Conservation (phyloP, 2,329 filamentous ascomycete species). For the Stemphylium lycopersici region DNA sequence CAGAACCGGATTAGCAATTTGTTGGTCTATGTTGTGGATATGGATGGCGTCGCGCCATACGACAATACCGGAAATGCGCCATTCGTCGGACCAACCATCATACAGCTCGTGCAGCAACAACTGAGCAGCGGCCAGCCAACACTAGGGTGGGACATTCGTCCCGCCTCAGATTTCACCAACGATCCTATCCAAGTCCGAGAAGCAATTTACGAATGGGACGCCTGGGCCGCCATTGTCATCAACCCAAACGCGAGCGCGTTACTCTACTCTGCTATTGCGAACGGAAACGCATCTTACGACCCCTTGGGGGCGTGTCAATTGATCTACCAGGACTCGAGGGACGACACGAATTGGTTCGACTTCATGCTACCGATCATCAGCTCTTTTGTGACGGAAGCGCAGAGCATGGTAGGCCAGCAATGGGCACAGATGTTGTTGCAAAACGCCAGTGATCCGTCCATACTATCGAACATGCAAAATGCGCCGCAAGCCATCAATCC, state of each 20-base stretch:
- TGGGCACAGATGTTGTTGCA: constrained; percentile 53
- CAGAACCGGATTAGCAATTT: constrained; percentile 54
- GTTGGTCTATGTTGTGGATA: constrained; percentile 66
- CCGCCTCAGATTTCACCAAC: constrained; percentile 60
- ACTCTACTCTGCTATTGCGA: constrained; percentile 60
- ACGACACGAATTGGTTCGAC: constrained; percentile 60
- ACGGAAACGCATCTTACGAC: constrained; percentile 64
- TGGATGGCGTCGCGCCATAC: constrained; percentile 65
- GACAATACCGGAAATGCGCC: constrained; percentile 51
- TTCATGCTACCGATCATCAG: constrained; percentile 62
- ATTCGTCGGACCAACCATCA: constrained; percentile 63
- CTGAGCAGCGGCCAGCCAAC: constrained; percentile 46
- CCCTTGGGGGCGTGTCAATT: constrained; percentile 64
- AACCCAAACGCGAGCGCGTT: constrained; percentile 67
- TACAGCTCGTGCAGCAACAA: constrained; percentile 54
- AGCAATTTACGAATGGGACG: constrained; percentile 64
- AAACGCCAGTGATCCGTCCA: constrained; percentile 49
- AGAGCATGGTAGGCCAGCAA: constrained; percentile 55
- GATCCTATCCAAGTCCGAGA: constrained; percentile 63
- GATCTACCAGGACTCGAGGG: constrained; percentile 62
- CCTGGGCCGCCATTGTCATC: constrained; percentile 67
- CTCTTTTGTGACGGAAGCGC: constrained; percentile 55
- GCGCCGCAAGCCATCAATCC: constrained; percentile 62
- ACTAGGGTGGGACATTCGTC: constrained; percentile 59
- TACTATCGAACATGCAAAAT: constrained; percentile 52